phyloP scores from a whole-genome alignment of 83 land plant species.

The Larix sibirica region DNA sequence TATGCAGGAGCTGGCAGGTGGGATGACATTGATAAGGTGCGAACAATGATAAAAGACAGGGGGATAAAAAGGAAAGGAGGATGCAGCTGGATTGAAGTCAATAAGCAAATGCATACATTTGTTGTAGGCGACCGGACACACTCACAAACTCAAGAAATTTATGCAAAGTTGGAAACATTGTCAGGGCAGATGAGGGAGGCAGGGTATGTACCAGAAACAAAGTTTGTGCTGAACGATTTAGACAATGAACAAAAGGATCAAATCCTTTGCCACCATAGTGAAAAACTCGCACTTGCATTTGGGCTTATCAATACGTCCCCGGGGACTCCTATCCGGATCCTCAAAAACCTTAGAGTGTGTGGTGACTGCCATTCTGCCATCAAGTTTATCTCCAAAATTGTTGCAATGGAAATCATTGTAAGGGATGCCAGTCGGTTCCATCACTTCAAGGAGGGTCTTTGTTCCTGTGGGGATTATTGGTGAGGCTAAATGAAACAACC shows the following conservation, averaged over 20 bases:
- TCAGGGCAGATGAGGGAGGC: background rate
- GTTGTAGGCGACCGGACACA: background rate
- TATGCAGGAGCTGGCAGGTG: background rate
- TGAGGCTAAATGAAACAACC: slow-evolving; percentile 1
- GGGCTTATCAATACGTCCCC: background rate
- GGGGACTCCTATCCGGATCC: background rate
- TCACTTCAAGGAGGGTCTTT: slow-evolving; percentile 4
- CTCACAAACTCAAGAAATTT: background rate
- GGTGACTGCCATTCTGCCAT: background rate
- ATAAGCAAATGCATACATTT: background rate
- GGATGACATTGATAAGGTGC: background rate
- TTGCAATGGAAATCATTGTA: slow-evolving; percentile 3
- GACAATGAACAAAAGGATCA: background rate
- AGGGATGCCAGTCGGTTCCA: slow-evolving; percentile 9
- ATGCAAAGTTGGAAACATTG: background rate
- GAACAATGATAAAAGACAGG: background rate
- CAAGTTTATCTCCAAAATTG: slow-evolving; percentile 2
- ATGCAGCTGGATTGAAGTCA: slow-evolving; percentile 1
- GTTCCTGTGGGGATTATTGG: slow-evolving; percentile 15
- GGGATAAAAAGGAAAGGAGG: background rate
- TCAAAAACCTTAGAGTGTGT: background rate
- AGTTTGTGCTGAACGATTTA: background rate
- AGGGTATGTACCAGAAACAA: background rate
- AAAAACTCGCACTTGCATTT: background rate
- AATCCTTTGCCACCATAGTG: background rate